A percentile compares a stretch with the other conserved stretches of the same genome.
Conservation (phyloP, 345 rosid species). For the Lenwebbia sp. region DNA sequence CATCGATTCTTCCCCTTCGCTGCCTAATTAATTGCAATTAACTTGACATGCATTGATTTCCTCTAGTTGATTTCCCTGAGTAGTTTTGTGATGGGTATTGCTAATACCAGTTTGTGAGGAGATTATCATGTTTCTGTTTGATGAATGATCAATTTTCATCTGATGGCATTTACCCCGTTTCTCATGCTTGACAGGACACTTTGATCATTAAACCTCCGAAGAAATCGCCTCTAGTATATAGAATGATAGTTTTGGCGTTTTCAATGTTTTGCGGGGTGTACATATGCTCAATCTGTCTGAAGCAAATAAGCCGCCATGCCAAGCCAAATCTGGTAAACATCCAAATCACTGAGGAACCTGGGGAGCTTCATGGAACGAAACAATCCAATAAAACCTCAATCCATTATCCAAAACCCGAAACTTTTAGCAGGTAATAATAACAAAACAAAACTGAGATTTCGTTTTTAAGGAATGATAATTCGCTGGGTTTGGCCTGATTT, state of each 20-base stretch:
- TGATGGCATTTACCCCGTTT: neutral
- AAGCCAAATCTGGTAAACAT: constrained; percentile 22
- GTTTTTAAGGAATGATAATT: neutral
- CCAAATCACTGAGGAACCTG: constrained; percentile 27
- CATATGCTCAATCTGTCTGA: constrained; percentile 51
- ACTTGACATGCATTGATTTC: neutral
- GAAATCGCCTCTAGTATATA: constrained; percentile 56
- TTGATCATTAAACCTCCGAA: constrained; percentile 56
- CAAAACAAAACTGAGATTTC: neutral
- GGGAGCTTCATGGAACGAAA: neutral
- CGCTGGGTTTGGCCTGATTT: neutral
- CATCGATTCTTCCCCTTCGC: neutral
- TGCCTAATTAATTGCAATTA: neutral
- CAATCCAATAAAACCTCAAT: constrained; percentile 19
- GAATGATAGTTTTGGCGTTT: constrained; percentile 62
- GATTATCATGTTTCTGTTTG: neutral
- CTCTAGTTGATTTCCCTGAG: neutral
- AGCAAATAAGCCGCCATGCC: constrained; percentile 38
- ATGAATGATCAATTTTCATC: neutral
- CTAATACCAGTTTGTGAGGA: neutral
- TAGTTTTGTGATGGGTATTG: neutral
- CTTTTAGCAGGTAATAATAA: constrained; percentile 53
- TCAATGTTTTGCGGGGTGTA: constrained; percentile 67
- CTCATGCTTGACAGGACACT: constrained; percentile 33
- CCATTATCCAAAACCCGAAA: constrained; percentile 74